These are phyloP conservation scores for Plicaturopsis crispa DNA, from an alignment of 768 basidiomycete genomes.

Conservation along the genomic window DNA sequence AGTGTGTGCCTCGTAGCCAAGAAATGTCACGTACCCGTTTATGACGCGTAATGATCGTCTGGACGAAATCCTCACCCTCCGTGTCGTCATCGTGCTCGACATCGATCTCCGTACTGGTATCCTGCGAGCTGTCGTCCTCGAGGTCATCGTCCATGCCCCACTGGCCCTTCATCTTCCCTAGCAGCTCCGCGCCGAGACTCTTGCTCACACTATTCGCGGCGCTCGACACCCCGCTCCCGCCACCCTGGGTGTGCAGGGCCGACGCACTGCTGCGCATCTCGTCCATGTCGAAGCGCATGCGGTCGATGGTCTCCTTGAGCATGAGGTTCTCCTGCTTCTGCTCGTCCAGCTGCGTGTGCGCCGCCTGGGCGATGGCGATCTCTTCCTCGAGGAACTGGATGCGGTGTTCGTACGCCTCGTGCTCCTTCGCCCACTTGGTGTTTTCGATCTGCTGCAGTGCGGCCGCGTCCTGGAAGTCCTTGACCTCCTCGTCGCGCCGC, in stretches of 20 bases:
- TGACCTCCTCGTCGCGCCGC: conserved; percentile 66
- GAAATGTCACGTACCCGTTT: conserved; percentile 52
- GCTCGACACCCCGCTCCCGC: conserved; percentile 40
- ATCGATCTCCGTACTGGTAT: conserved; percentile 23
- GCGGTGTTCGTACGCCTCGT: conserved; percentile 64
- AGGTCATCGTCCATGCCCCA: conserved; percentile 29
- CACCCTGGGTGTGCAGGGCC: conserved; percentile 23
- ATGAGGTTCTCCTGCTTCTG: conserved; percentile 94
- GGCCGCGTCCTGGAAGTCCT: conserved; percentile 51
- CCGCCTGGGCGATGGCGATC: conserved; percentile 58
- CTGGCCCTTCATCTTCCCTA: conserved; percentile 47
- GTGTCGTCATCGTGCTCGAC: conserved; percentile 41
- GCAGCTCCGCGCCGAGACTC: conserved; percentile 67
- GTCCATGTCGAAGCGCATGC: conserved; percentile 91
- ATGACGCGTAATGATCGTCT: conserved; percentile 84
- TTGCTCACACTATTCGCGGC: conserved; percentile 55
- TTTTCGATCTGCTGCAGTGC: conserved; percentile 59
- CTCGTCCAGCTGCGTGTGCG: conserved; percentile 71
- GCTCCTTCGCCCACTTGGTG: conserved; percentile 59
- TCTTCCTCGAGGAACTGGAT: conserved; percentile 67
- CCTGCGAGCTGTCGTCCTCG: conserved; percentile 29
- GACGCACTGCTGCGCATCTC: conserved; percentile 61
- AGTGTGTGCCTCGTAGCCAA: too few species aligned
- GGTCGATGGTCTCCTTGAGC: conserved; percentile 93
- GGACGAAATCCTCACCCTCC: conserved; percentile 69